Base-by-base conservation (phyloP, 73 alveolate species). In the Durusdinium trenchii region DNA sequence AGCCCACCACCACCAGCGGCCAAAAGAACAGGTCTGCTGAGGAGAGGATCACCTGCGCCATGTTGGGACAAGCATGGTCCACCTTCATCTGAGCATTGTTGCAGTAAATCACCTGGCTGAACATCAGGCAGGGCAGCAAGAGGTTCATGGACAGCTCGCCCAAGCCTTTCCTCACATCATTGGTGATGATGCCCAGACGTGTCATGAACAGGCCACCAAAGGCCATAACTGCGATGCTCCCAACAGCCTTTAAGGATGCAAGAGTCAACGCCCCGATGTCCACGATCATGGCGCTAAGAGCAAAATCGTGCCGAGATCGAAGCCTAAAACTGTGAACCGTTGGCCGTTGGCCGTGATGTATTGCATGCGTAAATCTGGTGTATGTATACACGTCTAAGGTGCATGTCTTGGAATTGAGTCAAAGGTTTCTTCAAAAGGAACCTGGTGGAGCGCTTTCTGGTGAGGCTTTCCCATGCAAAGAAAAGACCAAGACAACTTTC, bases 1-100 rank as follows among this genome's bases (percentile, higher is more conserved):
- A 50, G 18, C 96, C 96, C 32, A 89, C 96, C 54, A 89, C 96
- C 6, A 64, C 69, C 43, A 89, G 79, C 40, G 96, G 96, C 51
- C 73, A 38, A 38, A 89, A 40, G 42, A 89, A 62, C 50, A 89
- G 85, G 45, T 62, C 64, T 73, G 64, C 73, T n/a, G 84, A 54
- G 57, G 51, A 32, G 18, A 60, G n/a, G 45, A 89, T 89, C 16
- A 60, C 64, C 64, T 73, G 60, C 36, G 60, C 71, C 62, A 89
- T 54, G 38, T 71, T 71, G 35, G 79, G 86, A 40, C 96, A 89
- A 9, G 50, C 51, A 3, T n/a, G 67, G 42, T 85, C 73, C 61
- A 43, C 62, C 45, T 47, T 43, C 6, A 4, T 4, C 47, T 79
- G 45, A 30, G 7, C 30, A 30, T 50, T 32, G 47, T 79, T 47